Base-by-base conservation (phyloP, 805 yeast species). In the Debaryomyces castellii region DNA sequence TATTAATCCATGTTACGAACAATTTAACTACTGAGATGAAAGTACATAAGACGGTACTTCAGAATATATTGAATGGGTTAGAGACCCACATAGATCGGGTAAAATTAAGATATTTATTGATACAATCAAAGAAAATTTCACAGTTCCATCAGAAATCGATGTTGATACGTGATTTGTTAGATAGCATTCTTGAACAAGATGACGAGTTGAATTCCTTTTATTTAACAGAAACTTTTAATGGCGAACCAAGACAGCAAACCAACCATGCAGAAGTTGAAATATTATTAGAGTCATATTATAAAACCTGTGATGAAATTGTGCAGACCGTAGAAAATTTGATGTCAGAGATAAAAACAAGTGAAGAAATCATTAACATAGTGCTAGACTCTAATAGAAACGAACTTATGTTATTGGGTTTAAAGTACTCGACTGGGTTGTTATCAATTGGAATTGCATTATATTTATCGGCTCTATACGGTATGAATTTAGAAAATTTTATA, bases 331-430 rank as follows among this genome's bases (percentile, higher is more conserved):
- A 85, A 51, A 87, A 80, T 52, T 69, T 88, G 30, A 77, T 82
- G 25, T 78, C 87, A n/a, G 91, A 92, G 61, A 92, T 94, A 44
- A 81, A 81, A 51, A 88, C 96, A 17, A 91, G 97, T 0, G 98
- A 94, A 63, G 99, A 94, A 63, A 90, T 94, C 57, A 90, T 91
- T 49, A 90, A 90, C 58, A 91, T 94, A 52, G 86, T 94, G 20
- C 69, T 94, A 47, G 99, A 94, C 62, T 86, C 97, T 1, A 92
- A 94, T 64, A 79, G 99, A 64, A 94, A 94, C 64, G 89, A 92
- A 53, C 74, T 94, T 49, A 90, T 94, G 97, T 63, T 90, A 23
- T 71, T 94, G 33, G 96, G 96, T 3, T 72, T 94, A 46, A 77
- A 86, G 54, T 89, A 89, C 62, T 84, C 94, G 41, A 82, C 89